phyloP scores from a whole-genome alignment of 768 basidiomycete species.

The Psilocybe sp. region DNA sequence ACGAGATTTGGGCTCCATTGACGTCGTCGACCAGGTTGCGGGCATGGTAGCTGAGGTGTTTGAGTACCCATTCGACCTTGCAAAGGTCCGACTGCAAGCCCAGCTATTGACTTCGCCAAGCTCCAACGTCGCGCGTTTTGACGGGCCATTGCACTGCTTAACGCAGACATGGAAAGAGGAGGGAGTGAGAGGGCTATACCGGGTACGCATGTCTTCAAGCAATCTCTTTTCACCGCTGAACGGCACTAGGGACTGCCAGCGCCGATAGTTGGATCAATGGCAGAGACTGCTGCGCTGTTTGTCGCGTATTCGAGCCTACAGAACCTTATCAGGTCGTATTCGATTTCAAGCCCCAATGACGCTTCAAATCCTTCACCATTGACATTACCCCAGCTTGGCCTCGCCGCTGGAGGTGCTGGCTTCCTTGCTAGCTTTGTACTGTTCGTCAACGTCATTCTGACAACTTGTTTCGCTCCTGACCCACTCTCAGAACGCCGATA shows the following conservation, averaged over 20 bases:
- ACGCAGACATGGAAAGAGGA: slow-evolving; percentile 77
- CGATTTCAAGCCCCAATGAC: slow-evolving; percentile 12
- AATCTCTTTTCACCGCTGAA: not conserved
- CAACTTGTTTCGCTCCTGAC: slow-evolving; percentile 3
- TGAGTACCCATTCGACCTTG: slow-evolving; percentile 94
- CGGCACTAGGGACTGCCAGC: slow-evolving; percentile 77
- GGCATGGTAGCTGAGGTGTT: slow-evolving; percentile 83
- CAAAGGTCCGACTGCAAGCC: slow-evolving; percentile 91
- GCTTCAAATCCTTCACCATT: slow-evolving; percentile 34
- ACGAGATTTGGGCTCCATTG: not conserved
- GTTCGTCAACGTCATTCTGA: slow-evolving; percentile 40
- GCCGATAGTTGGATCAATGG: slow-evolving; percentile 89
- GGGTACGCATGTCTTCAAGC: slow-evolving; percentile 48
- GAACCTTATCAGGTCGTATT: slow-evolving; percentile 47
- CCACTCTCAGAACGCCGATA: slow-evolving; percentile 70
- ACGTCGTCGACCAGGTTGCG: slow-evolving; percentile 50
- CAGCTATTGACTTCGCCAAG: slow-evolving; percentile 70
- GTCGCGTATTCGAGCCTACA: slow-evolving; percentile 80
- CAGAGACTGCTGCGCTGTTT: slow-evolving; percentile 88
- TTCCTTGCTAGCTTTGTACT: slow-evolving; percentile 82
- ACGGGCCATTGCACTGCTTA: slow-evolving; percentile 86
- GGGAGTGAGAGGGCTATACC: slow-evolving; percentile 81
- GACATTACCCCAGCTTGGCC: slow-evolving; percentile 63
- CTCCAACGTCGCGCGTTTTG: slow-evolving; percentile 54
- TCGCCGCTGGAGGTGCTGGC: slow-evolving; percentile 89